Evolutionary conservation across 2,329 filamentous ascomycete species (phyloP).

Genomic region (Fusarium agapanthi): DNA sequence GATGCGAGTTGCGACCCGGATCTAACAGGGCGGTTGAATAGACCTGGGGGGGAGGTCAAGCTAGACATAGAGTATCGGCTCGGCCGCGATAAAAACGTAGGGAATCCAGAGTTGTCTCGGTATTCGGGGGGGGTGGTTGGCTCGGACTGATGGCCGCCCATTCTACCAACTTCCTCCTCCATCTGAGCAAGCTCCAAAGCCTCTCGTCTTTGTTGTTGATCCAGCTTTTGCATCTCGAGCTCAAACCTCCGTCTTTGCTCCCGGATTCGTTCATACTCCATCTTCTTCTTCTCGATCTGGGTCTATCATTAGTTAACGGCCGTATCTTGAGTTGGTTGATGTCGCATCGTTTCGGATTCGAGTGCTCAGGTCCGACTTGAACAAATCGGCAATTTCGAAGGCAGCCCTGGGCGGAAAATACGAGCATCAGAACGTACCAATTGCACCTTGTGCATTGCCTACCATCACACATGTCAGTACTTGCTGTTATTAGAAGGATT

Average conservation of each 20-base stretch:
- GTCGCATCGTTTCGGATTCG: slow-evolving; percentile 1
- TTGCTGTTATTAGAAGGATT: background rate
- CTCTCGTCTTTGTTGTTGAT: slow-evolving; percentile 83
- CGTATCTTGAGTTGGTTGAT: background rate
- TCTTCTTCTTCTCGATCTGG: slow-evolving; percentile 92
- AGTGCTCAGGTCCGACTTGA: background rate
- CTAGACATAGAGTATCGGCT: slow-evolving; percentile 91
- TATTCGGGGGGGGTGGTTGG: slow-evolving; percentile 97
- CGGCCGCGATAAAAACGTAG: slow-evolving; percentile 81
- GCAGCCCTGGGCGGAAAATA: background rate
- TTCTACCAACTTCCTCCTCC: slow-evolving; percentile 76
- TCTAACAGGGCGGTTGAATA: slow-evolving; percentile 76
- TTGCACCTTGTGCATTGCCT: slow-evolving; percentile 78
- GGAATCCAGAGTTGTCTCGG: slow-evolving; percentile 78
- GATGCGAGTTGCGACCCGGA: slow-evolving; percentile 84
- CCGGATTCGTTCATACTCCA: slow-evolving; percentile 89
- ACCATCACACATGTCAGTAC: slow-evolving; percentile 37
- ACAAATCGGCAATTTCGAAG: background rate
- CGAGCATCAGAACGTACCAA: slow-evolving; percentile 66
- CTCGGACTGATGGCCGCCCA: slow-evolving; percentile 84
- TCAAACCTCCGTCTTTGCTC: slow-evolving; percentile 92
- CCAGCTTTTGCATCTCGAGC: slow-evolving; percentile 88
- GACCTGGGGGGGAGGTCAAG: slow-evolving; percentile 80
- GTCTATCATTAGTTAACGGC: slow-evolving; percentile 47
- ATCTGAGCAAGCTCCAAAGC: slow-evolving; percentile 87